Evolutionary conservation across 75 land plant genomes (phyloP).

Genomic region (Chamaecyparis obtusa): DNA sequence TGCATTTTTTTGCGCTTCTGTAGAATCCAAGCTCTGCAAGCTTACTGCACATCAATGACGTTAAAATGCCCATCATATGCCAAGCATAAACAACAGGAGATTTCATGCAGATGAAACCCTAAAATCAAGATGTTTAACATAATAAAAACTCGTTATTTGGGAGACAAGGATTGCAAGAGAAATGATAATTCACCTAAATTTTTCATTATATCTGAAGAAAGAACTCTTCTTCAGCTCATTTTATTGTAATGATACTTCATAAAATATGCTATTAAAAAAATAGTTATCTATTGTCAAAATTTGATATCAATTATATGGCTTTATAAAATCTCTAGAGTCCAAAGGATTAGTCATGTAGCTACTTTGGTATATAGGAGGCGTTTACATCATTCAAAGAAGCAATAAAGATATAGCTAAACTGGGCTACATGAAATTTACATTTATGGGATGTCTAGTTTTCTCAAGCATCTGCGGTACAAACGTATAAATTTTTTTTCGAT

Average conservation of each 20-base stretch:
- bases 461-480: background rate
- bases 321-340: too few species aligned
- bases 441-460: background rate
- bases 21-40: slow-evolving; percentile 25
- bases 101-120: background rate
- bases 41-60: slow-evolving; percentile 22
- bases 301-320: background rate
- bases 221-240: too few species aligned
- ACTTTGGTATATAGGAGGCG: too few species aligned
- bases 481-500: background rate
- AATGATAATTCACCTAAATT: too few species aligned
- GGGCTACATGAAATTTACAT: background rate
- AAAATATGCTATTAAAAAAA: too few species aligned
- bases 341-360: too few species aligned
- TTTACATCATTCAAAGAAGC: background rate
- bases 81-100: background rate
- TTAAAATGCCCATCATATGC: background rate
- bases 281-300: background rate
- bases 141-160: too few species aligned
- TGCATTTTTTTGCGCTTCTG: slow-evolving; percentile 38
- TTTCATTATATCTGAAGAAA: background rate
- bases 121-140: background rate
- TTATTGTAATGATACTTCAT: too few species aligned
- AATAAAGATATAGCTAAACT: background rate
- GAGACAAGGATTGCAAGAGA: background rate